phyloP scores from a whole-genome alignment of 768 basidiomycete species.

The Boletus edulis region DNA sequence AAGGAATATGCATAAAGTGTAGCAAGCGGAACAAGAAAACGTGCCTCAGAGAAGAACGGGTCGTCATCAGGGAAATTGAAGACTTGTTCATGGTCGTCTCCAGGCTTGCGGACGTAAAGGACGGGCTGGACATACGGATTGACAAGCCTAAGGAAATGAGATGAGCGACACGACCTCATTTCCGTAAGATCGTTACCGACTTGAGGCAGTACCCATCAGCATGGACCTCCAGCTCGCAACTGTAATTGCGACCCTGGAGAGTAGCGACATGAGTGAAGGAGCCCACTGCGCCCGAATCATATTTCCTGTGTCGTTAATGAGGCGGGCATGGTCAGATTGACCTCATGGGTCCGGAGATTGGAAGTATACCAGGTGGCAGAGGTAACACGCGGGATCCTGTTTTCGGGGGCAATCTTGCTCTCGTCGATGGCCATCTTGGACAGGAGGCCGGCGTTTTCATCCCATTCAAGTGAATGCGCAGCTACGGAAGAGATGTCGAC shows the following conservation, averaged over 20 bases:
- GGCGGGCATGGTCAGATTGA: conserved; percentile 11
- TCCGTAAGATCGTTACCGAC: conserved; percentile 37
- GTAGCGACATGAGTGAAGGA: conserved; percentile 87
- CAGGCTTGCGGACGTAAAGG: conserved; percentile 82
- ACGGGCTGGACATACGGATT: conserved; percentile 94
- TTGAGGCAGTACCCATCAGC: conserved; percentile 91
- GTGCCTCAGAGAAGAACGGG: conserved; percentile 88
- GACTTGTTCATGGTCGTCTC: conserved; percentile 71
- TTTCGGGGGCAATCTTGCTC: conserved; percentile 75
- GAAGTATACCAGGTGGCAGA: conserved; percentile 76
- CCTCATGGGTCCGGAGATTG: conserved; percentile 19
- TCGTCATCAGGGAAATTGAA: conserved; percentile 79
- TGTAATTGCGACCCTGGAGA: conserved; percentile 90
- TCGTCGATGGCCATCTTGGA: conserved; percentile 85
- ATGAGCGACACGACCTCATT: conserved; percentile 6
- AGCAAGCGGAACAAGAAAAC: not conserved
- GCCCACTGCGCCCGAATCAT: conserved; percentile 91
- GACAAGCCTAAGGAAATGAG: conserved; percentile 55
- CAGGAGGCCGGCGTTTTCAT: conserved; percentile 84
- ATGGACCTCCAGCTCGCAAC: conserved; percentile 91
- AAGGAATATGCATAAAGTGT: not conserved
- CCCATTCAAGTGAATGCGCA: conserved; percentile 91
- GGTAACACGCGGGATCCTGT: conserved; percentile 93
- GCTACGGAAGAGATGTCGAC: conserved; percentile 78
- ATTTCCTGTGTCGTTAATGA: conserved; percentile 64